These are phyloP conservation scores for Tagetes patula DNA, from an alignment of 129 eudicot species.

Conservation along the genomic window DNA sequence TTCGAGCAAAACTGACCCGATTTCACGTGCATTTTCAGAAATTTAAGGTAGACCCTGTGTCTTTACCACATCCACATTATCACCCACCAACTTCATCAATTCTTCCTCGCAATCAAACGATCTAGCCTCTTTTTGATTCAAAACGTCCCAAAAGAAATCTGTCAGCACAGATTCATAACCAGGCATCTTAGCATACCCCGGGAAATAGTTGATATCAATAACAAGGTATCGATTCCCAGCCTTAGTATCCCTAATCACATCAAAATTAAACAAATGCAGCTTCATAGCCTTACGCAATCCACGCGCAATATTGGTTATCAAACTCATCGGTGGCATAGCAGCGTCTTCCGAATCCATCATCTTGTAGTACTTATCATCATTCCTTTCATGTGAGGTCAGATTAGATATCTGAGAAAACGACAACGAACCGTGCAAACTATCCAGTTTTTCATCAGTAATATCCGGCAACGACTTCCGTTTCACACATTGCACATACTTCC, in stretches of 20 bases:
- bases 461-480: conserved; percentile 87
- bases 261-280: conserved; percentile 61
- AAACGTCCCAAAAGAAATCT: conserved; percentile 60
- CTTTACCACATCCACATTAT: conserved; percentile 35
- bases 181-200: conserved; percentile 81
- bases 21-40: conserved; percentile 13
- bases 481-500: conserved; percentile 72
- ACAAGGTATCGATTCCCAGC: conserved; percentile 64
- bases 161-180: conserved; percentile 54
- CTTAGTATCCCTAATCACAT: conserved; percentile 60
- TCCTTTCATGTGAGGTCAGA: conserved; percentile 42
- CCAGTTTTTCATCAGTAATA: conserved; percentile 56
- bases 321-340: conserved; percentile 48
- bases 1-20: conserved; percentile 26
- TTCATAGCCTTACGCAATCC: conserved; percentile 48
- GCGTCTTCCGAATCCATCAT: conserved; percentile 51
- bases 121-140: conserved; percentile 39
- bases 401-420: conserved; percentile 74
- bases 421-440: conserved; percentile 43
- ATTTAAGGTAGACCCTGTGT: conserved; percentile 27
- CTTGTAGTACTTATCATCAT: conserved; percentile 53
- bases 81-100: conserved; percentile 41
- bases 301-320: conserved; percentile 47
- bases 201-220: conserved; percentile 71
- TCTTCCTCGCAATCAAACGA: conserved; percentile 36